Percentiles rank a stretch among this genome's conserved stretches.
These are phyloP conservation scores for Kwoniella bestiolae DNA, from an alignment of 768 basidiomycete genomes.

Conservation along the genomic window DNA sequence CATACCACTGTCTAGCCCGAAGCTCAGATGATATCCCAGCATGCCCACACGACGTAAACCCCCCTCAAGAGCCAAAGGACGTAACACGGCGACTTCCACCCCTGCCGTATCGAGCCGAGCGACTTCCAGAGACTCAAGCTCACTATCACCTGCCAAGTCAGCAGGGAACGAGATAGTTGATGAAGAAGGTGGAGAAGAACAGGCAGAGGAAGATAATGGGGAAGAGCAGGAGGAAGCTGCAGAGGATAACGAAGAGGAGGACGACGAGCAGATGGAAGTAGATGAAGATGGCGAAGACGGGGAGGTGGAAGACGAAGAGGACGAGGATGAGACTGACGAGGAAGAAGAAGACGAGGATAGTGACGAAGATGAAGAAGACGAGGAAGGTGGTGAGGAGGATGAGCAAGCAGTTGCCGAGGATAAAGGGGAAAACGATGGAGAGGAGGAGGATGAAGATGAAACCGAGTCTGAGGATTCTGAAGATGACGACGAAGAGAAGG, in stretches of 20 bases:
- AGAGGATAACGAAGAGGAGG: constrained; percentile 25
- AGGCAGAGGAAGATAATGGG: background rate
- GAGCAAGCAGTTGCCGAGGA: constrained; percentile 5
- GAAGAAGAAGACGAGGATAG: constrained; percentile 36
- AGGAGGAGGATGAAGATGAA: constrained; percentile 22
- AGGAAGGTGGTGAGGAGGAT: constrained; percentile 17
- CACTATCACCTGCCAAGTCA: constrained; percentile 3
- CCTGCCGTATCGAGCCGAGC: constrained; percentile 6
- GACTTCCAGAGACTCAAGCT: constrained; percentile 8
- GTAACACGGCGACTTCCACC: background rate
- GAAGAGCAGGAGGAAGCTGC: background rate
- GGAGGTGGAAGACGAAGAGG: constrained; percentile 16
- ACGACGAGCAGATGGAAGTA: constrained; percentile 13
- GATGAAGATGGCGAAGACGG: constrained; percentile 21
- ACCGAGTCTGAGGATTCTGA: no score
- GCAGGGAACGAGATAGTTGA: background rate
- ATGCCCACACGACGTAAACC: constrained; percentile 3
- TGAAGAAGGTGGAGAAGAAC: constrained; percentile 1
- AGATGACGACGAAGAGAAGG: constrained; percentile 5
- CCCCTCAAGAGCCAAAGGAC: background rate
- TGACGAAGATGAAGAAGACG: constrained; percentile 28
- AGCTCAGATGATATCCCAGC: background rate
- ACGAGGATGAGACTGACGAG: constrained; percentile 27
- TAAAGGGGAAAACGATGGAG: constrained; percentile 16
- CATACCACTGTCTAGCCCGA: background rate